Conservation (phyloP, 257 asterid genomes). For the Ballota nigra region DNA sequence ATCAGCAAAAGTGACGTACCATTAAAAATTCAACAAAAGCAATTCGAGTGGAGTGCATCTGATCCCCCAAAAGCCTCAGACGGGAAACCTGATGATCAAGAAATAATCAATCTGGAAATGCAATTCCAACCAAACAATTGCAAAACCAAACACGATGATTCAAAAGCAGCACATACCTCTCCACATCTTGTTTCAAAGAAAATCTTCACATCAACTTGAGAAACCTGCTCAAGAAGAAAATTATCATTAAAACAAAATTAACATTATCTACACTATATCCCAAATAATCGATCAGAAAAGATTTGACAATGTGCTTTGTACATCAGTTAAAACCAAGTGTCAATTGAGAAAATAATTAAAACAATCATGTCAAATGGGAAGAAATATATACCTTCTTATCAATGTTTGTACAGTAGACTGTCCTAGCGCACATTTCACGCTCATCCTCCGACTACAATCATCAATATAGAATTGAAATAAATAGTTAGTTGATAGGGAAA, state of each 20-base stretch:
- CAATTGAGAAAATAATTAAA: background rate
- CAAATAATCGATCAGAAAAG: background rate
- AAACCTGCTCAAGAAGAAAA: conserved; percentile 43
- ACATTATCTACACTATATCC: background rate
- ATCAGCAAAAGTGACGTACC: conserved; percentile 41
- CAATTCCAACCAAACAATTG: conserved; percentile 9
- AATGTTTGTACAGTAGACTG: conserved; percentile 93
- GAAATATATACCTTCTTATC: conserved; percentile 65
- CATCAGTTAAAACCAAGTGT: background rate
- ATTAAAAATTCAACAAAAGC: conserved; percentile 85
- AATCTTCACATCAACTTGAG: conserved; percentile 78
- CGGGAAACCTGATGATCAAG: conserved; percentile 72
- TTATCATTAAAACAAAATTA: background rate
- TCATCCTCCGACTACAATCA: conserved; percentile 80
- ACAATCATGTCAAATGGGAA: background rate
- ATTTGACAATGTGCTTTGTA: background rate
- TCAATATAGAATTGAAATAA: conserved; percentile 4
- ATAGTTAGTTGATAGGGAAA: background rate
- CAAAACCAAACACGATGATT: background rate
- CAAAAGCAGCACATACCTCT: conserved; percentile 48
- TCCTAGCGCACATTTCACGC: conserved; percentile 97
- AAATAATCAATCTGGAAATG: background rate
- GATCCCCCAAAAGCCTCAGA: conserved; percentile 93
- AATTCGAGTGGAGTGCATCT: conserved; percentile 83
- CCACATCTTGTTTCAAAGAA: conserved; percentile 92